Evolutionary conservation across 148 eudicot genomes (phyloP).

Genomic region (Euryodendron excelsum): DNA sequence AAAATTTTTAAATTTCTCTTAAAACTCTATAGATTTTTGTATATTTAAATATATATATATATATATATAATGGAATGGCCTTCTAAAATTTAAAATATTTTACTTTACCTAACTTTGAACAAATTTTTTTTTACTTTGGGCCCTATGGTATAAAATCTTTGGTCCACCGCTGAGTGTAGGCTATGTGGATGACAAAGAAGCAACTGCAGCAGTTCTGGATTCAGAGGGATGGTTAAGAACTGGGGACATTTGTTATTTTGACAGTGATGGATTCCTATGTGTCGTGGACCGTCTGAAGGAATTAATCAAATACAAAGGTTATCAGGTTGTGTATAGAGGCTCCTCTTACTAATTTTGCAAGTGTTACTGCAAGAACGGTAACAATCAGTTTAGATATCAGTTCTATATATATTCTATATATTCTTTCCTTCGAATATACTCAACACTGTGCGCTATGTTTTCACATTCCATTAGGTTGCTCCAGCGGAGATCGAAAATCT

Average conservation of each 20-base stretch:
- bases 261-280: slow-evolving; percentile 15
- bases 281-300: slow-evolving; percentile 15
- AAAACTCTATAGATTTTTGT: too few relatives aligned
- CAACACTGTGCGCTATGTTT: neutral
- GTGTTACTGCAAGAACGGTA: neutral
- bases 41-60: too few relatives aligned
- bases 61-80: too few relatives aligned
- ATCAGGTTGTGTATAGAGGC: neutral
- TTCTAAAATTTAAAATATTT: too few relatives aligned
- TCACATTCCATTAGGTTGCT: slow-evolving; percentile 11
- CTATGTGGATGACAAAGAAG: slow-evolving; percentile 15
- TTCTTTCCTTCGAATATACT: neutral
- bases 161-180: too few relatives aligned
- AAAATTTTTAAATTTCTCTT: too few relatives aligned
- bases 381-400: too few relatives aligned
- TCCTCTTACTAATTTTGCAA: neutral
- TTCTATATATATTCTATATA: too few relatives aligned
- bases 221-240: slow-evolving; percentile 23
- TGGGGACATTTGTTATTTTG: slow-evolving; percentile 21
- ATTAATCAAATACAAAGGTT: slow-evolving; percentile 23
- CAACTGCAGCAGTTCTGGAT: slow-evolving; percentile 13
- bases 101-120: too few relatives aligned
- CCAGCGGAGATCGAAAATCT: slow-evolving; percentile 20
- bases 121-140: too few relatives aligned
- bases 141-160: too few relatives aligned